Percentiles rank a stretch among this genome's conserved stretches.
phyloP scores from a whole-genome alignment of 2,329 filamentous ascomycete species.

The Alternaria hordeiaustralica region DNA sequence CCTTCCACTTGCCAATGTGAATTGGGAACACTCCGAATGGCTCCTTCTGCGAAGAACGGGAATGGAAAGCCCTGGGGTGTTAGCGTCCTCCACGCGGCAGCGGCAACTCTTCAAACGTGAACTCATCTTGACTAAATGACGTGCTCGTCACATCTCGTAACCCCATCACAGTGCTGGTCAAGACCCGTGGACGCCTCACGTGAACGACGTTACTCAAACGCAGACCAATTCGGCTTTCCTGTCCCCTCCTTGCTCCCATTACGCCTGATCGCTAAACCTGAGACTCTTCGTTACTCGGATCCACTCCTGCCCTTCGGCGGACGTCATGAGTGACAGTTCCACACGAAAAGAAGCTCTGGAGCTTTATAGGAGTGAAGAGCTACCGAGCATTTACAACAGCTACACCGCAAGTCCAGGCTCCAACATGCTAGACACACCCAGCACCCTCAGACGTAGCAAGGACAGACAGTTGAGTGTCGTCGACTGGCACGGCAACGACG shows the following conservation, averaged over 20 bases:
- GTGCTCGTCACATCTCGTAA: neutral
- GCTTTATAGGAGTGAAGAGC: neutral
- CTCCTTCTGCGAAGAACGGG: neutral
- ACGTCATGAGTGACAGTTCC: neutral
- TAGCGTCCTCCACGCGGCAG: neutral
- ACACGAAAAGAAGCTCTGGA: neutral
- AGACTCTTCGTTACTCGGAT: neutral
- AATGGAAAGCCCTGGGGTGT: neutral
- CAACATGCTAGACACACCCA: neutral
- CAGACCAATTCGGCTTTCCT: neutral
- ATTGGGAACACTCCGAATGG: neutral
- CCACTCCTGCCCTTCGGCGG: neutral
- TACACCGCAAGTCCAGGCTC: neutral
- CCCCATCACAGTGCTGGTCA: neutral
- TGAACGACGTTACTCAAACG: neutral
- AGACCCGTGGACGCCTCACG: neutral
- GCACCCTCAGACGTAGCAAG: neutral
- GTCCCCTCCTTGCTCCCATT: neutral
- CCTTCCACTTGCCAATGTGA: neutral
- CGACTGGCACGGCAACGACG: slow-evolving; percentile 20
- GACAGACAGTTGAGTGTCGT: slow-evolving; percentile 9
- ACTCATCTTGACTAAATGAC: neutral
- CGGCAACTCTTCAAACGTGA: neutral
- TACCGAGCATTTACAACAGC: neutral
- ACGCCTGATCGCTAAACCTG: neutral